Conservation (phyloP, 331 rosid genomes). For the Telfairia occidentalis region DNA sequence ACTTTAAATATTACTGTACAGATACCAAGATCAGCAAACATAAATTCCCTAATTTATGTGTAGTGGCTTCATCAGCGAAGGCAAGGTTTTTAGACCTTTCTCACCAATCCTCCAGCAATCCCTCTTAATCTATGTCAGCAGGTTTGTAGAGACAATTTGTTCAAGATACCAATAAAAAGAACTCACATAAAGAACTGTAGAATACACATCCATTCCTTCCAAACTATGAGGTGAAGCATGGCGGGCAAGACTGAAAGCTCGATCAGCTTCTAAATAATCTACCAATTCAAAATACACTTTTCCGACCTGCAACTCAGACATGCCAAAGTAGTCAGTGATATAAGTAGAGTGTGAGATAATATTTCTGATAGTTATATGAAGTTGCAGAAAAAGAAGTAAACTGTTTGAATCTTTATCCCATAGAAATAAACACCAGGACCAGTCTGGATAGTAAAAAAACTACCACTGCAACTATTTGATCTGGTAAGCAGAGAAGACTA, state of each 20-base stretch:
- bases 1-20: not conserved
- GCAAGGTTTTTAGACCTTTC: not conserved
- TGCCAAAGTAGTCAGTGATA: slow-evolving; percentile 12
- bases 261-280: slow-evolving; percentile 83
- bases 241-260: slow-evolving; percentile 75
- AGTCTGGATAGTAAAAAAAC: not conserved
- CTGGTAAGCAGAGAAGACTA: not conserved
- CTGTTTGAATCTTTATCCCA: not conserved
- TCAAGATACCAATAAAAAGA: slow-evolving; percentile 10
- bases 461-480: not conserved
- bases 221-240: slow-evolving; percentile 68
- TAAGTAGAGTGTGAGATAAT: not conserved
- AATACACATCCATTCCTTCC: slow-evolving; percentile 95
- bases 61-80: not conserved
- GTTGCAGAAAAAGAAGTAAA: not conserved
- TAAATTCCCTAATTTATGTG: not conserved
- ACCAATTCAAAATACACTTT: slow-evolving; percentile 82
- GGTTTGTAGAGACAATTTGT: not conserved
- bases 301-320: slow-evolving; percentile 64
- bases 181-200: slow-evolving; percentile 97
- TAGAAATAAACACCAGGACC: not conserved
- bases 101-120: not conserved
- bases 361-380: slow-evolving; percentile 1
- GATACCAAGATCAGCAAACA: not conserved
- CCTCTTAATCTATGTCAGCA: not conserved